These are phyloP conservation scores for Bolboschoenoplectus hybrid DNA, from an alignment of 202 grass and related monocot genomes.

Conservation along the genomic window DNA sequence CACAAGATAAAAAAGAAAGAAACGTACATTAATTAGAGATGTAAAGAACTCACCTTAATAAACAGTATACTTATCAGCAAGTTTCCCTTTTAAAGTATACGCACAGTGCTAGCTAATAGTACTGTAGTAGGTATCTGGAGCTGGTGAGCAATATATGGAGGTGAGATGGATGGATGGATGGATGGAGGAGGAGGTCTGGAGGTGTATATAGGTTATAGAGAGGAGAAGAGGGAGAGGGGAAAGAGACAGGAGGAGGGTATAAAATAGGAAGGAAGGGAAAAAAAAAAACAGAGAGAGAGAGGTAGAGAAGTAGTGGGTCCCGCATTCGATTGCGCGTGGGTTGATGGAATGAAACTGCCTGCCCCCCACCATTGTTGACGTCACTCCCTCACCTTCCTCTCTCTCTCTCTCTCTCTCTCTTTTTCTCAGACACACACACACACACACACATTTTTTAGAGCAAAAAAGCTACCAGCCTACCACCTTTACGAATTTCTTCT, in stretches of 20 bases:
- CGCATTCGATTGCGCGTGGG: slow-evolving; percentile 48
- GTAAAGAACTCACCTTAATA: slow-evolving; percentile 31
- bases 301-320: slow-evolving; percentile 21
- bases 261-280: slow-evolving; percentile 31
- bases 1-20: neutral
- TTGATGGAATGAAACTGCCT: slow-evolving; percentile 44
- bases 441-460: slow-evolving; percentile 5
- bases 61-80: neutral
- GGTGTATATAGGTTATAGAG: no score
- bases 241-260: slow-evolving; percentile 42
- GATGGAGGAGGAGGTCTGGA: no score
- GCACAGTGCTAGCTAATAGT: no score
- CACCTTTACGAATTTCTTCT: slow-evolving; percentile 22
- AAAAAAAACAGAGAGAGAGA: slow-evolving; percentile 7
- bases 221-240: slow-evolving; percentile 10
- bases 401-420: slow-evolving; percentile 4
- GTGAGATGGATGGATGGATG: neutral
- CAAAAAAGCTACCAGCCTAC: neutral
- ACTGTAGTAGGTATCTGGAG: no score
- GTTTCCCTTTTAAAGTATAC: neutral
- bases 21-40: neutral
- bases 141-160: neutral
- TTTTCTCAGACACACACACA: neutral
- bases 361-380: slow-evolving; percentile 33
- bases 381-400: slow-evolving; percentile 39